Conservation (phyloP, 495 filamentous ascomycete genomes). For the Podospora didyma region DNA sequence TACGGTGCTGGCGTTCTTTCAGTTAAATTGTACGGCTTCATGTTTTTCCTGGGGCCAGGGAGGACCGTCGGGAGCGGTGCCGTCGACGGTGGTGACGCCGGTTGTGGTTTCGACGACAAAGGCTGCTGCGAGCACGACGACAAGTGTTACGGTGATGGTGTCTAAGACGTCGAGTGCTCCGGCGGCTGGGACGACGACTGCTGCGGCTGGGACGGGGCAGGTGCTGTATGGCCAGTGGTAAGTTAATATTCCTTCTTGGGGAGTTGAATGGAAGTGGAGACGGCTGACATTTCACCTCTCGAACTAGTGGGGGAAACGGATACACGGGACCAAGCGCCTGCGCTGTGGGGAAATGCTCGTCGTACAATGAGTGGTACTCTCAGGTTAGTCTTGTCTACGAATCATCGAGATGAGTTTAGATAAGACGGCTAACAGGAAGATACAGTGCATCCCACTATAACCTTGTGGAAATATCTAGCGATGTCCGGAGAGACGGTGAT, state of each 20-base stretch:
- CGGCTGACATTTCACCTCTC: neutral
- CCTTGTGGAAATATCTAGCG: too few species aligned
- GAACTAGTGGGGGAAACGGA: conserved; percentile 17
- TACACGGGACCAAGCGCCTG: conserved; percentile 11
- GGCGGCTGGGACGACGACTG: conserved; percentile 3
- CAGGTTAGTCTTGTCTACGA: conserved; percentile 11
- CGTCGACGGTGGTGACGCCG: neutral
- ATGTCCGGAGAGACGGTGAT: too few species aligned
- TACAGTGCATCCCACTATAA: too few species aligned
- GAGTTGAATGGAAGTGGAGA: too few species aligned
- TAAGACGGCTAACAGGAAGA: too few species aligned
- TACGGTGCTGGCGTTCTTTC: conserved; percentile 49
- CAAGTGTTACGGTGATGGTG: neutral
- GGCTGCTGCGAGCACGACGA: too few species aligned
- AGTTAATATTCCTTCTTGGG: neutral
- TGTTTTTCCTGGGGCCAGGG: conserved; percentile 41
- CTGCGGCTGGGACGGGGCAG: neutral
- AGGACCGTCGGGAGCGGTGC: conserved; percentile 4
- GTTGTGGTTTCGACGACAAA: neutral
- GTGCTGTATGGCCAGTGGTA: conserved; percentile 6
- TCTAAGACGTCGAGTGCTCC: neutral
- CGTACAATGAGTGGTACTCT: conserved; percentile 12
- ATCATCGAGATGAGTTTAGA: too few species aligned
- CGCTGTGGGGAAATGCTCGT: conserved; percentile 8
- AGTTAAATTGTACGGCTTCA: conserved; percentile 28